Evolutionary conservation across 139 green algal genomes (phyloP).

Genomic region (Spirogloea muscicola): DNA sequence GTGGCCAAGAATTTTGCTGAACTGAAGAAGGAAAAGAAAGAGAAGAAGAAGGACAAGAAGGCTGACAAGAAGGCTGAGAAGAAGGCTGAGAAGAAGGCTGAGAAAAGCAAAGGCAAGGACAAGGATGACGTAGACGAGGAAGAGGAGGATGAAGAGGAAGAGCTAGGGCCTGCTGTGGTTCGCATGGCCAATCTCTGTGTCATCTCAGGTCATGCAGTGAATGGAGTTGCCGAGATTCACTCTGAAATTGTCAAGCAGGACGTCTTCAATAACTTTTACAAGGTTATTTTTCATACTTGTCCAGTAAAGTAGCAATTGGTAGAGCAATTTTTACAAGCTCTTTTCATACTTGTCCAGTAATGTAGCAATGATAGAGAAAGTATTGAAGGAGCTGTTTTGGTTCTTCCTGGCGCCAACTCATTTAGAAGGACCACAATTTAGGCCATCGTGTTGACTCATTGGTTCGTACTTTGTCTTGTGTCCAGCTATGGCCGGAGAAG

Average conservation of each 20-base stretch:
- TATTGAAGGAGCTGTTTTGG: too few species aligned
- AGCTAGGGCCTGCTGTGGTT: constrained; percentile 13
- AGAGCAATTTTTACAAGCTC: too few species aligned
- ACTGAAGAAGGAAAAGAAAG: background rate
- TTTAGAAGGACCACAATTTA: too few species aligned
- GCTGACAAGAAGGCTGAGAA: constrained; percentile 49
- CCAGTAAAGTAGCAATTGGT: too few species aligned
- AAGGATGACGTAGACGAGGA: constrained; percentile 15
- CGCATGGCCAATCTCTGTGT: constrained; percentile 97
- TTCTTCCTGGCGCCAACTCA: too few species aligned
- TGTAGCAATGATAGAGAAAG: too few species aligned
- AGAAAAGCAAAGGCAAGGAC: constrained; percentile 13
- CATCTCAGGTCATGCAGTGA: constrained; percentile 79
- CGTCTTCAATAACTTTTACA: constrained; percentile 85
- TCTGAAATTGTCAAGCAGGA: constrained; percentile 91
- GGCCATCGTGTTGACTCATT: too few species aligned
- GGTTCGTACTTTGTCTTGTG: too few species aligned
- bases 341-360: too few species aligned
- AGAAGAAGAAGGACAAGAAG: constrained; percentile 27
- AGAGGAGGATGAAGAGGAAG: constrained; percentile 15
- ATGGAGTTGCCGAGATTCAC: constrained; percentile 90
- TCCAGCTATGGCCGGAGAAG: constrained; percentile 72
- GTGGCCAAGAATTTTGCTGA: too few species aligned
- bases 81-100: background rate
- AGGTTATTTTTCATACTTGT: constrained; percentile 10